Percentiles rank a stretch among this genome's conserved stretches.
Evolutionary conservation across 1,284 basidiomycete species (phyloP).

Genomic region (Leucoagaricus sp.): DNA sequence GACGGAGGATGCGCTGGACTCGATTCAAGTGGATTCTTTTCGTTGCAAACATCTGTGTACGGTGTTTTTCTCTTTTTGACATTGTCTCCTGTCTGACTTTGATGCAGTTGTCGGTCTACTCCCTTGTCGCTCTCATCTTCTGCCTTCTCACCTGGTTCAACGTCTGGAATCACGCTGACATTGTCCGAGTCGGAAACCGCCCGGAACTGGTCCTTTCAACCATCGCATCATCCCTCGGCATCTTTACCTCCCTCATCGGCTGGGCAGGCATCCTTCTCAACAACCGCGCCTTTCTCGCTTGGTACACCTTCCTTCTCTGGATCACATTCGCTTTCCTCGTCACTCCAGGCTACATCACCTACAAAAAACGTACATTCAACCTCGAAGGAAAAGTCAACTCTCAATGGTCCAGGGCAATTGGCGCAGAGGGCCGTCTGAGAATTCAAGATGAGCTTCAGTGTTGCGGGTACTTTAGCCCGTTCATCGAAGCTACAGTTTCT

Average conservation of each 20-base stretch:
- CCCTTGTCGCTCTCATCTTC: slow-evolving; percentile 48
- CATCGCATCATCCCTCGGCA: slow-evolving; percentile 45
- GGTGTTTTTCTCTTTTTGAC: slow-evolving; percentile 25
- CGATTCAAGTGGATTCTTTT: slow-evolving; percentile 71
- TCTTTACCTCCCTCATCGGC: slow-evolving; percentile 58
- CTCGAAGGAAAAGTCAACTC: slow-evolving; percentile 68
- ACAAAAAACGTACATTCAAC: slow-evolving; percentile 61
- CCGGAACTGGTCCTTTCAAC: slow-evolving; percentile 60
- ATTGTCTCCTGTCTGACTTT: neutral
- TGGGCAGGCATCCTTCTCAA: slow-evolving; percentile 67
- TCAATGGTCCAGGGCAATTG: slow-evolving; percentile 58
- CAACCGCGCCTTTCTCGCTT: slow-evolving; percentile 63
- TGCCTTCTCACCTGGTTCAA: slow-evolving; percentile 64
- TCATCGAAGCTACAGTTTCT: slow-evolving; percentile 60
- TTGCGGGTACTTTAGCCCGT: slow-evolving; percentile 68
- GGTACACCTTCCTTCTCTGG: slow-evolving; percentile 62
- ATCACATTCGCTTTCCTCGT: slow-evolving; percentile 59
- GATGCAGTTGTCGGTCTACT: slow-evolving; percentile 47
- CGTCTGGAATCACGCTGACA: slow-evolving; percentile 52
- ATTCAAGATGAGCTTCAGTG: slow-evolving; percentile 65
- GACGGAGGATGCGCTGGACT: slow-evolving; percentile 56
- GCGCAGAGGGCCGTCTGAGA: slow-evolving; percentile 47
- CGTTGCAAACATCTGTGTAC: slow-evolving; percentile 48
- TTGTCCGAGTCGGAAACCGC: slow-evolving; percentile 55
- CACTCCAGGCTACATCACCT: slow-evolving; percentile 65